A percentile compares a stretch with the other conserved stretches of the same genome.
Evolutionary conservation across 1,284 basidiomycete genomes (phyloP).

Genomic region (Ustilago loliicola): DNA sequence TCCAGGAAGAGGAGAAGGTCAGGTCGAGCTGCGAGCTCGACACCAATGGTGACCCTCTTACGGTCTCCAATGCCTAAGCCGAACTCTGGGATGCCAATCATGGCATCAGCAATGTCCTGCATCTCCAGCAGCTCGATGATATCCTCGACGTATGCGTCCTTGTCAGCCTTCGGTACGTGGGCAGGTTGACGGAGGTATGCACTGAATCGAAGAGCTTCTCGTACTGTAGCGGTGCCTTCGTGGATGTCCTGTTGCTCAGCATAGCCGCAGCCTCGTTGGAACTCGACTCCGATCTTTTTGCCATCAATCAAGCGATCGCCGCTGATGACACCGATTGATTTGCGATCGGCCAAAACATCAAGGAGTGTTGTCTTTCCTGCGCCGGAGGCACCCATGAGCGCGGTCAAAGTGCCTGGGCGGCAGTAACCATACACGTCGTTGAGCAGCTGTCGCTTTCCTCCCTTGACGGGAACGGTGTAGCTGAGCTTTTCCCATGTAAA

Average conservation of each 20-base stretch:
- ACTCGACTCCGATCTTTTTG: slow-evolving; percentile 78
- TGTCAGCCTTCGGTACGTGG: slow-evolving; percentile 78
- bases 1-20: slow-evolving; percentile 73
- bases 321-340: slow-evolving; percentile 82
- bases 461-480: slow-evolving; percentile 74
- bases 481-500: slow-evolving; percentile 72
- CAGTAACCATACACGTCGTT: slow-evolving; percentile 87
- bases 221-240: slow-evolving; percentile 84
- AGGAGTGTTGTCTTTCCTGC: slow-evolving; percentile 76
- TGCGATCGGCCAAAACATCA: slow-evolving; percentile 85
- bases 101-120: slow-evolving; percentile 79
- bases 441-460: slow-evolving; percentile 77
- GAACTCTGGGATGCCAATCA: slow-evolving; percentile 75
- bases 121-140: slow-evolving; percentile 85
- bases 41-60: slow-evolving; percentile 78
- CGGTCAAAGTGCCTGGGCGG: slow-evolving; percentile 81
- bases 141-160: slow-evolving; percentile 83
- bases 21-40: slow-evolving; percentile 50
- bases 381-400: slow-evolving; percentile 80
- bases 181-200: slow-evolving; percentile 84
- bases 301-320: slow-evolving; percentile 86
- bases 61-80: slow-evolving; percentile 75
- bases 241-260: slow-evolving; percentile 88
- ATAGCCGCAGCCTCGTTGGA: slow-evolving; percentile 76
- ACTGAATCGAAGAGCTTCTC: slow-evolving; percentile 86